A percentile compares a stretch with the other conserved stretches of the same genome.
Conservation (phyloP, 768 basidiomycete species). For the Lactarius akahatsu region DNA sequence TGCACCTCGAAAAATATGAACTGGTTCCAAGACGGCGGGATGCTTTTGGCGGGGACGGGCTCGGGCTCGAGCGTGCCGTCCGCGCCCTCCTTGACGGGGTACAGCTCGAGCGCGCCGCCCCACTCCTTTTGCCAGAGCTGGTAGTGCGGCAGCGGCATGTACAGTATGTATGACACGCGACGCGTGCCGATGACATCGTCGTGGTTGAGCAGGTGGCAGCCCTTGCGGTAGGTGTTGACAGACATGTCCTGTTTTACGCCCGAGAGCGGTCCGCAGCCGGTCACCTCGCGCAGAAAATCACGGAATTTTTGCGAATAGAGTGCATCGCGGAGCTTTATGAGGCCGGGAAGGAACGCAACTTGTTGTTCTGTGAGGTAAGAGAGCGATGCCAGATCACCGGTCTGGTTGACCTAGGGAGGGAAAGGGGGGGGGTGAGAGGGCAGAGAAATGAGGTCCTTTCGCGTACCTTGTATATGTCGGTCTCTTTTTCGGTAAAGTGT, state of each 20-base stretch:
- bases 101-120: constrained; percentile 94
- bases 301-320: constrained; percentile 88
- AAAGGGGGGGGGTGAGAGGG: neutral
- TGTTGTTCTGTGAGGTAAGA: constrained; percentile 80
- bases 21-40: constrained; percentile 86
- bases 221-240: constrained; percentile 85
- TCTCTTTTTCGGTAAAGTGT: constrained; percentile 90
- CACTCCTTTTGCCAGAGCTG: constrained; percentile 83
- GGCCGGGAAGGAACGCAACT: constrained; percentile 73
- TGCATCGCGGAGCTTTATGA: constrained; percentile 82
- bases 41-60: constrained; percentile 57
- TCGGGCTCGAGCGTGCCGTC: constrained; percentile 71
- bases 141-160: constrained; percentile 80
- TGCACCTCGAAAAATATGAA: constrained; percentile 91
- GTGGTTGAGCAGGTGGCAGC: constrained; percentile 94
- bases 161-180: constrained; percentile 93
- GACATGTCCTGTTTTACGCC: constrained; percentile 95
- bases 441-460: neutral
- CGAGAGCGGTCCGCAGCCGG: constrained; percentile 89
- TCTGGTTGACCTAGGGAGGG: constrained; percentile 80
- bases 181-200: constrained; percentile 97
- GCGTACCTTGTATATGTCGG: constrained; percentile 93
- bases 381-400: constrained; percentile 92
- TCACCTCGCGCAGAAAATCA: constrained; percentile 77
- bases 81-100: constrained; percentile 61